Base-by-base conservation (phyloP, 495 filamentous ascomycete species). In the Penicillium flavigenum region DNA sequence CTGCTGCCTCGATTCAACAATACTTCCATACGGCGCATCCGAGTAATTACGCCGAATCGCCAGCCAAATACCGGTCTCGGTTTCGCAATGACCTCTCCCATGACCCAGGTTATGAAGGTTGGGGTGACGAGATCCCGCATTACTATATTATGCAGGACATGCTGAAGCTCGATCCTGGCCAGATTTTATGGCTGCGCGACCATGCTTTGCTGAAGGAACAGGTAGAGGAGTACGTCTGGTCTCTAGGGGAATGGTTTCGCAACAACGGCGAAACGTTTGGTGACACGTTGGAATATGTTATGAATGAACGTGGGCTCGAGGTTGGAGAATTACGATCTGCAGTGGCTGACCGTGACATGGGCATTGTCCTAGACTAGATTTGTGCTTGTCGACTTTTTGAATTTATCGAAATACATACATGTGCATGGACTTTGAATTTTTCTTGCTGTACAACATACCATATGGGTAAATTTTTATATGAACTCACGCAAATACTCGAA, bases 61-160 rank as follows among this genome's bases (percentile, higher is more conserved):
- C 66, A n/a, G 65, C 64, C n/a, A 75, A 69, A 55, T 66, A 63
- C 29, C 57, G 58, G 10, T 69, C 68, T 19, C 58, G 64, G 19
- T 70, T 72, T 46, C 71, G 71, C 16, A 72, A 64, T 51, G 66
- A 72, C 17, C 57, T 75, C 19, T 76, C 72, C 63, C 71, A 77
- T 47, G 73, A 72, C 31, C 71, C 69, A 2, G 72, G 71, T 14
- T 61, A 54, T 16, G 71, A 75, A 52, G 84, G 83, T 43, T 87
- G 84, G 84, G 84, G 84, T 29, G 83, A 86, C 58, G 83, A 84
- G 54, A 81, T 85, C 41, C 70, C 72, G 38, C 83, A 86, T 51
- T 86, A 86, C 65, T 86, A 86, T 57, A 74, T 86, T 19, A 76
- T 87, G 24, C 81, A 86, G 65, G 84, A 86, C 58, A 85, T 87